Evolutionary conservation across 1,139 yeast genomes (phyloP), one percentile per base, ranked within the genome.

Genomic region (Magnusiomyces ingens): DNA sequence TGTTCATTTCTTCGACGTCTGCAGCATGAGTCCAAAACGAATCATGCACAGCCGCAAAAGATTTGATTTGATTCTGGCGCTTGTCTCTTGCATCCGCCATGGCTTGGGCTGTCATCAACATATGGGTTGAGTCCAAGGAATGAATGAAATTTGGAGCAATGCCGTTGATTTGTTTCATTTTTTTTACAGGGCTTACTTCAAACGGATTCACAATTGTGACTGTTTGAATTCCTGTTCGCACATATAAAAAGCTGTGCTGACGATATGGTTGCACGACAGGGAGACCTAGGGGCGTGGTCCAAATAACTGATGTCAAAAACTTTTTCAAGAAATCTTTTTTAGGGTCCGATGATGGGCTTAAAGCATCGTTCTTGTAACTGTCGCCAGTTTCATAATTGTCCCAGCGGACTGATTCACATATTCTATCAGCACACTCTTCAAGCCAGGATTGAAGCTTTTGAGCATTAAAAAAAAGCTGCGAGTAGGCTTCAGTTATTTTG

Each of bases 1-100:
- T 64, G 67, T 84, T 89, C 94, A 93, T 84, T 3, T 63, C 66
- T 59, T 83, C 84, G 36, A 93, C 82, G 65, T 88, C 93, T 43
- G 81, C 74, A 0, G 99, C 97, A 69, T 94, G 99, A 0, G 99
- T 90, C 99, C 99, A 93, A 68, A 87, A 93, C 0, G 98, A 91
- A 69, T 93, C 99, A 70, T 93, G 99, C 36, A 93, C 99, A 0
- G 98, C 84, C 0, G 99, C 97, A 75, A 94, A 93, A n/a, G 82
- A 75, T 12, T n/a, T 36, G 3, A 36, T 36, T 12, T n/a, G n/a
- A n/a, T n/a, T 36, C n/a, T 36, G 17, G 17, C 40, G 3, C 5
- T n/a, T 12, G 17, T n/a, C 17, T n/a, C 17, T n/a, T n/a, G 40
- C 82, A n/a, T 12, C 40, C n/a, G 40, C 8, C 17, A 36, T 36